Base-by-base conservation (phyloP, 441 rosid genomes). In the Gossypium schwendimanii region DNA sequence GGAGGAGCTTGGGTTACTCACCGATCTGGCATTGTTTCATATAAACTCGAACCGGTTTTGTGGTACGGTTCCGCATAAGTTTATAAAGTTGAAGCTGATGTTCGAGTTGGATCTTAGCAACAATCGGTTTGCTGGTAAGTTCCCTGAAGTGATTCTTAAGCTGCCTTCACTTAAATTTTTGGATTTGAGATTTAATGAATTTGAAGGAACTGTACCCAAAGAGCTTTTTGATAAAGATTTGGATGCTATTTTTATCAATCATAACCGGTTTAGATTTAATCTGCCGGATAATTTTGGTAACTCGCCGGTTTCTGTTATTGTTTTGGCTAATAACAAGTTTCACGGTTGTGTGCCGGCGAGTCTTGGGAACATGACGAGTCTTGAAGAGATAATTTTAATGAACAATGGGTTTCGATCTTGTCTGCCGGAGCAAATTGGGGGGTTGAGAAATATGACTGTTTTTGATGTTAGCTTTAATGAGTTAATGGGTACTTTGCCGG, bases 91-190 rank as follows among this genome's bases (percentile, higher is more conserved):
- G 77, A 87, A 80, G 85, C 73, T 85, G 36, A 82, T 94, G 6
- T 89, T 79, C 75, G 98, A 94, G 85, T 85, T 94, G 81, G 98
- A 92, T 87, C 91, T 94, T 17, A 94, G 98, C 83, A 94, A 94
- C 84, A 92, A 94, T 63, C 77, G 97, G 2, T 89, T 94, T 63
- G 97, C 97, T 15, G 98, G 97, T 5, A 89, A 83, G 70, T 94
- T 94, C 36, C 97, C 97, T 0, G 70, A 17, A 26, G 91, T 94
- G 21, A 89, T 92, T 49, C 84, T 94, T 4, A 21, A 67, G 55
- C 77, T 94, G 65, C 98, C 95, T 14, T 26, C 72, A 24, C 85
- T 94, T 23, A 92, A 89, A 62, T 92, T 90, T 77, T 81, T 94
- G 83, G 98, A 94, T 92, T 90, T 92, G 72, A 84, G 98, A 59